Conservation (phyloP, 768 basidiomycete species). For the Kwoniella dendrophila region DNA sequence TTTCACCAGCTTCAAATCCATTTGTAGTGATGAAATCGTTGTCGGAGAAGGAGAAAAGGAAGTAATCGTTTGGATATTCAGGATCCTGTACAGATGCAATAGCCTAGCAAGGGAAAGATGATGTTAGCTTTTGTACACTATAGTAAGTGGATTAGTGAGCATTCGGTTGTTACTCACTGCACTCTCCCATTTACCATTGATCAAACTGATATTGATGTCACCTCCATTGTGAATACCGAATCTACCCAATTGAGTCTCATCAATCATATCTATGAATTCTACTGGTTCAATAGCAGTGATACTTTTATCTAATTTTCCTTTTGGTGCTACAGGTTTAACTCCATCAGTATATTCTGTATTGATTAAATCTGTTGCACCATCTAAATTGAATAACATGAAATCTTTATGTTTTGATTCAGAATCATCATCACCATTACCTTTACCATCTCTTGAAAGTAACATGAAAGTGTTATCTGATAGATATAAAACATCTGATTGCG, state of each 20-base stretch:
- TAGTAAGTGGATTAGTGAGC: neutral
- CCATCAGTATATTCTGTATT: slow-evolving; percentile 64
- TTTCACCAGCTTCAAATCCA: slow-evolving; percentile 61
- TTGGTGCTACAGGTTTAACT: slow-evolving; percentile 61
- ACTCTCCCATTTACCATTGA: slow-evolving; percentile 71
- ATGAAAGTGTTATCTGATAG: slow-evolving; percentile 64
- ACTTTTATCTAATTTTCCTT: slow-evolving; percentile 60
- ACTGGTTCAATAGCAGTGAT: slow-evolving; percentile 64
- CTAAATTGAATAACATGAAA: slow-evolving; percentile 65
- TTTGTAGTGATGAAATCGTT: slow-evolving; percentile 67
- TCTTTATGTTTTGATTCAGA: slow-evolving; percentile 61
- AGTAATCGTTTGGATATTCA: slow-evolving; percentile 66
- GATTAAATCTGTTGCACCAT: slow-evolving; percentile 66
- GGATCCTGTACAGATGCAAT: slow-evolving; percentile 63
- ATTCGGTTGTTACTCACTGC: no score
- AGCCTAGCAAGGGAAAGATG: slow-evolving; percentile 34
- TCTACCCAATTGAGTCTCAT: slow-evolving; percentile 62
- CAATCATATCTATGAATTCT: slow-evolving; percentile 64
- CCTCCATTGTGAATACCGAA: slow-evolving; percentile 64
- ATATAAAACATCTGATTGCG: slow-evolving; percentile 65
- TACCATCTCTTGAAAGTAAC: slow-evolving; percentile 63
- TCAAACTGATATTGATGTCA: slow-evolving; percentile 60
- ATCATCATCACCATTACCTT: slow-evolving; percentile 65
- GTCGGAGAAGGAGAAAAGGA: slow-evolving; percentile 68
- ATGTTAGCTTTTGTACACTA: neutral